These are phyloP conservation scores for Discostella stelligera DNA, from an alignment of 352 stramenopile species.

Conservation along the genomic window DNA sequence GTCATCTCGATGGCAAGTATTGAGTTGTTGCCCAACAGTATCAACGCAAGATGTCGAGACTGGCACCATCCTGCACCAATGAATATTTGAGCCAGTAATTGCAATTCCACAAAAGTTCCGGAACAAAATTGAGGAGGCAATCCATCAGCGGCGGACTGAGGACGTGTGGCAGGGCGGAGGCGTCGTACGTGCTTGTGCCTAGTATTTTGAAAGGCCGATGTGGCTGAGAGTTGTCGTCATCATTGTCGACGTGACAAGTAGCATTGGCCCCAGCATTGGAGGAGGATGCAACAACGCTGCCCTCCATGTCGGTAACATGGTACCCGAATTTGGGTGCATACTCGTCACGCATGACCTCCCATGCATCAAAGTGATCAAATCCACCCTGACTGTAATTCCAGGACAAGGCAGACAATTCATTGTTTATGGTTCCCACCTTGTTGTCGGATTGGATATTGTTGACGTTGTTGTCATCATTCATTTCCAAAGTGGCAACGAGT, in stretches of 20 bases:
- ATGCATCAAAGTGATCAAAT: conserved; percentile 14
- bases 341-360: background rate
- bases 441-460: background rate
- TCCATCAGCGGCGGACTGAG: conserved; percentile 43
- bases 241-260: background rate
- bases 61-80: conserved; percentile 52
- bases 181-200: background rate
- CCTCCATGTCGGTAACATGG: background rate
- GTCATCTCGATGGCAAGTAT: conserved; percentile 69
- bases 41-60: conserved; percentile 15
- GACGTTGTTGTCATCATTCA: background rate
- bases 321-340: background rate
- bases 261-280: no score
- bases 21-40: background rate
- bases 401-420: background rate
- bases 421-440: background rate
- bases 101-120: conserved; percentile 27
- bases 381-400: background rate
- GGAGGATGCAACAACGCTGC: background rate
- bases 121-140: conserved; percentile 31
- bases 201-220: background rate
- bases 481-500: background rate
- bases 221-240: background rate
- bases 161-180: conserved; percentile 16
- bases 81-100: conserved; percentile 70